Evolutionary conservation across 768 basidiomycete species (phyloP).

Genomic region (Macrolepiota dolichaula): DNA sequence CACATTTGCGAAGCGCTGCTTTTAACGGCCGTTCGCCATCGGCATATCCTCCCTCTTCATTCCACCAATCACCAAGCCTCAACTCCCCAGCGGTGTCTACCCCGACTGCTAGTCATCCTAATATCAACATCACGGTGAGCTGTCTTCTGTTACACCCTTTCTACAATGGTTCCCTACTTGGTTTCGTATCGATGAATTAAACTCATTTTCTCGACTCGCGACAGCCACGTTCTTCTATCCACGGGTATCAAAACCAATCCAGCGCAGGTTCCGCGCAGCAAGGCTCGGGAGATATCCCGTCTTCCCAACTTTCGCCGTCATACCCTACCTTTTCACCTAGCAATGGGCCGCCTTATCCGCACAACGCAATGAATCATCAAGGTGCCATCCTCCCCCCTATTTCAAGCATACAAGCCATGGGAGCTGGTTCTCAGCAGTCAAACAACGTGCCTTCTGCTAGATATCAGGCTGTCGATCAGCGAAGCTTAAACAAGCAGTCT

Average conservation of each 20-base stretch:
- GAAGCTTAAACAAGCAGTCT: slow-evolving; percentile 29
- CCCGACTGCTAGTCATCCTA: slow-evolving; percentile 40
- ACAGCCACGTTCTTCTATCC: slow-evolving; percentile 32
- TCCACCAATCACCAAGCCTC: slow-evolving; percentile 64
- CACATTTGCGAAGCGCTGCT: slow-evolving; percentile 63
- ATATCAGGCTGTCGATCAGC: slow-evolving; percentile 43
- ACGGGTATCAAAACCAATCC: slow-evolving; percentile 35
- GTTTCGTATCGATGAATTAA: slow-evolving; percentile 17
- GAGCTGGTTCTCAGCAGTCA: slow-evolving; percentile 35
- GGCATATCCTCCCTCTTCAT: slow-evolving; percentile 48
- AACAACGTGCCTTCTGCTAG: slow-evolving; percentile 58
- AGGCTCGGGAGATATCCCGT: slow-evolving; percentile 37
- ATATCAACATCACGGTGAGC: slow-evolving; percentile 25
- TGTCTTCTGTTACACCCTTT: slow-evolving; percentile 33
- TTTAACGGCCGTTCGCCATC: slow-evolving; percentile 62
- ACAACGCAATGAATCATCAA: slow-evolving; percentile 28
- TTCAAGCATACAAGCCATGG: slow-evolving; percentile 63
- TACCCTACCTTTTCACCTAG: slow-evolving; percentile 38
- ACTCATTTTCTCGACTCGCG: slow-evolving; percentile 28
- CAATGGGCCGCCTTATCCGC: slow-evolving; percentile 31
- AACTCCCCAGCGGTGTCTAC: slow-evolving; percentile 57
- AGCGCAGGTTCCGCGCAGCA: slow-evolving; percentile 25
- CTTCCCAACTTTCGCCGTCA: slow-evolving; percentile 37
- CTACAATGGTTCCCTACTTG: slow-evolving; percentile 18
- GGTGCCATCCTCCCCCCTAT: slow-evolving; percentile 67